Conservation (phyloP, 495 filamentous ascomycete species). For the Cryomyces minteri region DNA sequence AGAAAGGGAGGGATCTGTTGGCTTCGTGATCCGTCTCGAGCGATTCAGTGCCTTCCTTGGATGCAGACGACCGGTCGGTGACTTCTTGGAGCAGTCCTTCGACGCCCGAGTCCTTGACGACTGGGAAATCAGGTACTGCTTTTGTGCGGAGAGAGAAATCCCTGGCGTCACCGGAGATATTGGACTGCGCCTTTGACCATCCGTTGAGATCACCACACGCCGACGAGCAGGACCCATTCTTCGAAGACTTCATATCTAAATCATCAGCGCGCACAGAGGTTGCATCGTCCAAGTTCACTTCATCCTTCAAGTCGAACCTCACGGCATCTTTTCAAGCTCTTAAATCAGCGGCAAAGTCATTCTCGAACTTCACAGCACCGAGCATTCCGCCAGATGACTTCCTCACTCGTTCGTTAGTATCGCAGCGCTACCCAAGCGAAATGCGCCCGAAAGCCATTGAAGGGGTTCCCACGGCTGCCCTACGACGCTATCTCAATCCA, state of each 20-base stretch:
- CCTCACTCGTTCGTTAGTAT: slow-evolving; percentile 68
- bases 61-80: slow-evolving; percentile 11
- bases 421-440: slow-evolving; percentile 74
- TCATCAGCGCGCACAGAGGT: not conserved
- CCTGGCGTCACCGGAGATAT: slow-evolving; percentile 9
- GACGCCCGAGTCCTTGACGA: slow-evolving; percentile 8
- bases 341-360: slow-evolving; percentile 65
- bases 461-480: slow-evolving; percentile 64
- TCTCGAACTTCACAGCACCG: slow-evolving; percentile 51
- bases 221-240: not conserved
- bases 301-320: slow-evolving; percentile 78
- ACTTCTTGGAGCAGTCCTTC: slow-evolving; percentile 10
- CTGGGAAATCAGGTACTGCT: not conserved
- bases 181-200: slow-evolving; percentile 17
- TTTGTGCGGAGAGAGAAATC: slow-evolving; percentile 12
- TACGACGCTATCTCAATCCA: slow-evolving; percentile 86
- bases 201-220: slow-evolving; percentile 10
- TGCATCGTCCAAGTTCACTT: slow-evolving; percentile 8
- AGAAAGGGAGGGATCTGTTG: slow-evolving; percentile 21
- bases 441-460: slow-evolving; percentile 60
- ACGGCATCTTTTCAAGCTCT: slow-evolving; percentile 81
- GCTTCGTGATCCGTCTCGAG: slow-evolving; percentile 15
- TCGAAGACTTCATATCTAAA: not conserved
- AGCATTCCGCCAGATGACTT: slow-evolving; percentile 72
- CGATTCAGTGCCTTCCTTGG: slow-evolving; percentile 19